A percentile compares a stretch with the other conserved stretches of the same genome.
These are phyloP conservation scores for Saksenaea oblongispora DNA, from an alignment of 371 early-diverging fungal species.

Conservation along the genomic window DNA sequence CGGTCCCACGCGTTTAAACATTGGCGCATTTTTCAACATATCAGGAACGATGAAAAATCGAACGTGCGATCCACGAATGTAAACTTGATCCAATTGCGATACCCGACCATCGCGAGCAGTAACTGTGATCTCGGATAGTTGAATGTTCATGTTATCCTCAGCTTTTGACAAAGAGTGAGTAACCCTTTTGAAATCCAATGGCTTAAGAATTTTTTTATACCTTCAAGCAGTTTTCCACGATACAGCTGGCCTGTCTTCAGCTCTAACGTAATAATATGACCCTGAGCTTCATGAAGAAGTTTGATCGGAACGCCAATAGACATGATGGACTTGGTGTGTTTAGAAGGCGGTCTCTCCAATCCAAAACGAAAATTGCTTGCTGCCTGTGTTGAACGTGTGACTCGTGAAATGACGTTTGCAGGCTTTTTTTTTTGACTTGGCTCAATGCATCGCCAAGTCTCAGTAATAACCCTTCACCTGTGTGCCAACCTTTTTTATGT, in stretches of 20 bases:
- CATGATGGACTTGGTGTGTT: constrained; percentile 44
- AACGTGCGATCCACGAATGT: constrained; percentile 95
- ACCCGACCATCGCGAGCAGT: constrained; percentile 91
- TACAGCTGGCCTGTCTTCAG: constrained; percentile 92
- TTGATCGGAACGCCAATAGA: constrained; percentile 94
- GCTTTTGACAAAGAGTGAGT: constrained; percentile 45
- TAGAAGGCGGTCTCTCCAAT: background rate
- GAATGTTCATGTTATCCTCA: constrained; percentile 99
- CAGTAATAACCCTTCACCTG: no score
- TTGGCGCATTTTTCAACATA: constrained; percentile 98
- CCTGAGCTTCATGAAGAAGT: constrained; percentile 97
- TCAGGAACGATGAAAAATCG: constrained; percentile 97
- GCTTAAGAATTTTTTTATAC: constrained; percentile 38
- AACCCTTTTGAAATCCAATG: no score
- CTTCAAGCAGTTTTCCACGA: constrained; percentile 93
- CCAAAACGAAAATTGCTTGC: background rate
- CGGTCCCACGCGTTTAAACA: constrained; percentile 89
- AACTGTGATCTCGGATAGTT: constrained; percentile 90
- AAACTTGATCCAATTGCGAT: constrained; percentile 92
- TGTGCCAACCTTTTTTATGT: no score
- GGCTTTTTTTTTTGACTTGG: no score
- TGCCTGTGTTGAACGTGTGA: background rate
- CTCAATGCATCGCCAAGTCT: no score
- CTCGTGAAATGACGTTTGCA: background rate
- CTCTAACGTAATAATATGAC: constrained; percentile 95